phyloP scores from a whole-genome alignment of 1,139 yeast species.

The Lizanozyma gosingica region DNA sequence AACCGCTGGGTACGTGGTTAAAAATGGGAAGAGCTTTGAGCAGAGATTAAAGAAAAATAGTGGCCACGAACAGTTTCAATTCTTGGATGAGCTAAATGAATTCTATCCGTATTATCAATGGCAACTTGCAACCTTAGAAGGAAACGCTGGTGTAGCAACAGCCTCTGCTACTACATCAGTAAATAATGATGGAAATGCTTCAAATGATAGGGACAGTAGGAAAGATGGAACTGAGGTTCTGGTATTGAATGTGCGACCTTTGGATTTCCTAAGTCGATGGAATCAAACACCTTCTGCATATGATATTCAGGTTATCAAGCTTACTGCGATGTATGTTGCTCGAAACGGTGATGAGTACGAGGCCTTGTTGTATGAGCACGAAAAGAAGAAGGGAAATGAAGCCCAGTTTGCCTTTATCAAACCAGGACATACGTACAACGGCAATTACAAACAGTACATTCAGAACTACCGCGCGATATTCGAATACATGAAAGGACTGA shows the following conservation, averaged over 20 bases:
- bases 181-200: constrained; percentile 6
- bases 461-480: constrained; percentile 46
- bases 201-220: neutral
- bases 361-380: constrained; percentile 25
- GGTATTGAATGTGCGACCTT: neutral
- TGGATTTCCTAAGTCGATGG: neutral
- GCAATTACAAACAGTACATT: constrained; percentile 41
- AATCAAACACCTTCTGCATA: constrained; percentile 25
- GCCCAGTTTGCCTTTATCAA: constrained; percentile 61
- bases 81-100: constrained; percentile 46
- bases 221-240: neutral
- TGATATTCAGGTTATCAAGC: constrained; percentile 62
- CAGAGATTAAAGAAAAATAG: constrained; percentile 43
- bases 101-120: constrained; percentile 51
- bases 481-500: constrained; percentile 7
- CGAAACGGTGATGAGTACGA: constrained; percentile 41
- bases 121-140: constrained; percentile 12
- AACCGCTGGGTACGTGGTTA: constrained; percentile 60
- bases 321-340: constrained; percentile 64
- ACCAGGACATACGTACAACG: constrained; percentile 76
- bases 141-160: no score
- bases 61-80: constrained; percentile 50
- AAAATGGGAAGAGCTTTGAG: constrained; percentile 65
- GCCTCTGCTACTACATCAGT: no score
- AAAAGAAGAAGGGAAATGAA: constrained; percentile 27